Base-by-base conservation (phyloP, 116 monocot species). In the Iris pallida region DNA sequence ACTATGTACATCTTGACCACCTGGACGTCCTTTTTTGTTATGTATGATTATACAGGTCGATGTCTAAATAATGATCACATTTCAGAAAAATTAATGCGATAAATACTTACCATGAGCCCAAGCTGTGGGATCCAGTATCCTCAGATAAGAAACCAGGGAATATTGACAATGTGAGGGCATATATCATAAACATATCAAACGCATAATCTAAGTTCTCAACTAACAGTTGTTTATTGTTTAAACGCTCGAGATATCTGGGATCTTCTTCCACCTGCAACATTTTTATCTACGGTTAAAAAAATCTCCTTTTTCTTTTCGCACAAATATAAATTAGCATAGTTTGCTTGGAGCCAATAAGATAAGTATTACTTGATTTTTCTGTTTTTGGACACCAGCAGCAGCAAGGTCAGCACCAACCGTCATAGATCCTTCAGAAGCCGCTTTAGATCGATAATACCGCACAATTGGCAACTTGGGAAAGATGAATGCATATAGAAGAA, bases 111-210 rank as follows among this genome's bases (percentile, higher is more conserved):
- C 68, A 85, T 60, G 81, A 59, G 13, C 85, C 85, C 56, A 85
- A 54, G 64, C 67, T 52, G 68, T 85, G 85, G n/a, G 72, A 75
- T 16, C 85, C 85, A 13, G 74, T 78, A 45, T 85, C 81, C 60
- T 85, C 85, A 30, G 81, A 75, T 57, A 85, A 73, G 59, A 85
- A 81, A 1, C 85, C 85, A 64, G 81, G 81, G 56, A 85, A 81
- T 55, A 85, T 81, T n/a, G 85, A 85, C 10, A 85, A 18, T 8
- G 85, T 81, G 61, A 81, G 15, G 3, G 71, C 68, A 57, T 85
- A 85, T 16, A 75, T 78, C 74, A 85, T 63, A 53, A 46, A 78
- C 19, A 81, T 5, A 47, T 75, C 78, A 8, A 85, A 42, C 45
- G 71, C 78, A 59, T 85, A 85, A 55, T 85, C 85, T n/a, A 64